Evolutionary conservation across 2,329 filamentous ascomycete genomes (phyloP).

Genomic region (Endothia cerciana): DNA sequence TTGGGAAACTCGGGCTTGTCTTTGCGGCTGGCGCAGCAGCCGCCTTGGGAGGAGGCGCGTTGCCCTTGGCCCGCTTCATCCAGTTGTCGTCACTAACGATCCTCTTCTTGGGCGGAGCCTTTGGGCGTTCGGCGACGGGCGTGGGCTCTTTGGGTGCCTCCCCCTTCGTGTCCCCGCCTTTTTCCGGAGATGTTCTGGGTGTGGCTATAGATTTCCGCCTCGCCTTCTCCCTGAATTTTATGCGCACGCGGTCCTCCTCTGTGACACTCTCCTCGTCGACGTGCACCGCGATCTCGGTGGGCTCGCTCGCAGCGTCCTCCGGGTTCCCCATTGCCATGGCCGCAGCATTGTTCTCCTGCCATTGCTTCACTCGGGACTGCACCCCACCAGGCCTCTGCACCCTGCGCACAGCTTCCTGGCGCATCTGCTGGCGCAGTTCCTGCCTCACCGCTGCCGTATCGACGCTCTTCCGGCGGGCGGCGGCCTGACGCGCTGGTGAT

Average conservation of each 20-base stretch:
- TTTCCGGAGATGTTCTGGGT: conserved; percentile 35
- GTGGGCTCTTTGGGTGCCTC: conserved; percentile 33
- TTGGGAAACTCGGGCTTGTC: conserved; percentile 47
- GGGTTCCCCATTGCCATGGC: conserved; percentile 59
- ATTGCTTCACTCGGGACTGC: conserved; percentile 77
- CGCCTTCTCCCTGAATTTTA: conserved; percentile 54
- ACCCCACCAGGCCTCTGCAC: conserved; percentile 70
- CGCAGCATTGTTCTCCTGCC: conserved; percentile 78
- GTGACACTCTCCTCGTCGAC: conserved; percentile 65
- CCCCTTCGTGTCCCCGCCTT: conserved; percentile 32
- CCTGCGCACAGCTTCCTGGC: conserved; percentile 60
- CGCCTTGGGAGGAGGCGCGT: conserved; percentile 34
- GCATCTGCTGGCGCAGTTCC: conserved; percentile 58
- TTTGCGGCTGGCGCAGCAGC: conserved; percentile 34
- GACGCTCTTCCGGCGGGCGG: conserved; percentile 55
- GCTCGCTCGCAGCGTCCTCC: conserved; percentile 56
- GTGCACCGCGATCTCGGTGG: conserved; percentile 64
- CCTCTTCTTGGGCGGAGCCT: conserved; percentile 79
- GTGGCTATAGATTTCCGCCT: conserved; percentile 36
- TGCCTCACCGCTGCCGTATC: conserved; percentile 59
- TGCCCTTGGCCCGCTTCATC: conserved; percentile 55
- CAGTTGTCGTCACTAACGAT: conserved; percentile 94
- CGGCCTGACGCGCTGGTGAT: conserved; percentile 58
- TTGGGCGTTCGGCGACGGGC: conserved; percentile 45
- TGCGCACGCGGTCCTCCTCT: conserved; percentile 62